Percentiles rank a stretch among this genome's conserved stretches.
Conservation (phyloP, 768 basidiomycete genomes). For the Calvatia gigantea region DNA sequence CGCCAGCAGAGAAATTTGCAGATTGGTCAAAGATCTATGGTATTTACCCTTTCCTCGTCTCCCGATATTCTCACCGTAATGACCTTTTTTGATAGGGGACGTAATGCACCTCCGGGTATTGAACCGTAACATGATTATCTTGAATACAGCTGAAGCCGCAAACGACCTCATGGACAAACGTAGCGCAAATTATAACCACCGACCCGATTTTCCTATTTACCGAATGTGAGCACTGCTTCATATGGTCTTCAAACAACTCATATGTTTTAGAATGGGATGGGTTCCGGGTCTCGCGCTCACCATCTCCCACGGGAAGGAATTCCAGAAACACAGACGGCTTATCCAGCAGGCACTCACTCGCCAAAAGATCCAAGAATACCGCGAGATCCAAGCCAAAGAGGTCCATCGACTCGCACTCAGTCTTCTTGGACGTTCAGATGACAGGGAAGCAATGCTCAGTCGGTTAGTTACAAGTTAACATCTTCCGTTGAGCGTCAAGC, state of each 20-base stretch:
- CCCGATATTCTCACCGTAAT: no score
- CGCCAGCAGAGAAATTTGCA: not conserved
- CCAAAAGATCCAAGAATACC: not conserved
- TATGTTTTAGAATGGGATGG: conserved; percentile 1
- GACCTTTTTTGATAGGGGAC: not conserved
- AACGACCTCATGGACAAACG: conserved; percentile 18
- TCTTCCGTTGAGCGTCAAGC: not conserved
- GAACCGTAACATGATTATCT: conserved; percentile 8
- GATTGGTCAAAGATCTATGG: conserved; percentile 7
- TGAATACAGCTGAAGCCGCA: conserved; percentile 13
- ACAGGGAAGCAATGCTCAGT: not conserved
- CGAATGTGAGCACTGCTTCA: not conserved
- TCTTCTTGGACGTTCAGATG: not conserved
- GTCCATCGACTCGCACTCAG: not conserved
- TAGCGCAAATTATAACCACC: conserved; percentile 15
- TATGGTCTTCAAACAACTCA: not conserved
- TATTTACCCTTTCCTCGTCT: no score
- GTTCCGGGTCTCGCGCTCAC: not conserved
- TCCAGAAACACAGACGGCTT: conserved; percentile 8
- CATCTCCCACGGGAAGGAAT: not conserved
- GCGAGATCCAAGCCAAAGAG: not conserved
- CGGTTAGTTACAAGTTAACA: not conserved
- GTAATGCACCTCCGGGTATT: not conserved
- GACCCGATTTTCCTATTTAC: not conserved
- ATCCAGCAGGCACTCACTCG: conserved; percentile 2